phyloP scores from a whole-genome alignment of 2,329 filamentous ascomycete species.

The Fusarium liriodendri region DNA sequence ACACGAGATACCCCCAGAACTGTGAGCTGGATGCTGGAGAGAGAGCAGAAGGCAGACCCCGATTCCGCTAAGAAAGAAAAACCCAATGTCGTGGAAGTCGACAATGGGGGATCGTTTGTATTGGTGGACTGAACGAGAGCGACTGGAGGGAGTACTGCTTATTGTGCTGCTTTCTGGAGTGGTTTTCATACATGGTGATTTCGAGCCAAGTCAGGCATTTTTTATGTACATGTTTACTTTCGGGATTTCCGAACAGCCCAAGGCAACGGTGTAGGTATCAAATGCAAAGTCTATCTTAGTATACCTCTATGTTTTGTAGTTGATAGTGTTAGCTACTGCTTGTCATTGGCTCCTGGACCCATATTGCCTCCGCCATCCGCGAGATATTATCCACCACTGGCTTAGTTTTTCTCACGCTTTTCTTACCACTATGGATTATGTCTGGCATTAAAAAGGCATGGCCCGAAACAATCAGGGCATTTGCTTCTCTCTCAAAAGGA shows the following conservation, averaged over 20 bases:
- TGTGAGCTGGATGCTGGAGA: slow-evolving; percentile 32
- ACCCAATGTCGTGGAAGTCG: slow-evolving; percentile 21
- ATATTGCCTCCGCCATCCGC: not conserved
- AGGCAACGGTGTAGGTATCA: not conserved
- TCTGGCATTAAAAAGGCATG: not conserved
- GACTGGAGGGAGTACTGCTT: not conserved
- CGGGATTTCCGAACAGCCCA: not conserved
- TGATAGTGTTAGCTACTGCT: not conserved
- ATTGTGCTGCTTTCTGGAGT: not conserved
- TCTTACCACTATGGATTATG: not conserved
- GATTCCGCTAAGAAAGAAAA: not conserved
- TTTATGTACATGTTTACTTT: not conserved
- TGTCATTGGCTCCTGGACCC: not conserved
- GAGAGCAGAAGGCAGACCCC: slow-evolving; percentile 16
- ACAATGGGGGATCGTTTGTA: slow-evolving; percentile 30
- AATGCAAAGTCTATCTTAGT: not conserved
- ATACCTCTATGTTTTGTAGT: not conserved
- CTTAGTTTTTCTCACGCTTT: not conserved
- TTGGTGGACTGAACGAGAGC: slow-evolving; percentile 3
- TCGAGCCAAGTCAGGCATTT: not conserved
- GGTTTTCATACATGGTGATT: not conserved
- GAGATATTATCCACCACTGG: not conserved
- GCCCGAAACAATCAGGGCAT: not conserved
- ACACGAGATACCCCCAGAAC: slow-evolving; percentile 29
- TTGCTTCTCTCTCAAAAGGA: not conserved